Evolutionary conservation across 1,284 basidiomycete species (phyloP).

Genomic region (Mycena citricolor): DNA sequence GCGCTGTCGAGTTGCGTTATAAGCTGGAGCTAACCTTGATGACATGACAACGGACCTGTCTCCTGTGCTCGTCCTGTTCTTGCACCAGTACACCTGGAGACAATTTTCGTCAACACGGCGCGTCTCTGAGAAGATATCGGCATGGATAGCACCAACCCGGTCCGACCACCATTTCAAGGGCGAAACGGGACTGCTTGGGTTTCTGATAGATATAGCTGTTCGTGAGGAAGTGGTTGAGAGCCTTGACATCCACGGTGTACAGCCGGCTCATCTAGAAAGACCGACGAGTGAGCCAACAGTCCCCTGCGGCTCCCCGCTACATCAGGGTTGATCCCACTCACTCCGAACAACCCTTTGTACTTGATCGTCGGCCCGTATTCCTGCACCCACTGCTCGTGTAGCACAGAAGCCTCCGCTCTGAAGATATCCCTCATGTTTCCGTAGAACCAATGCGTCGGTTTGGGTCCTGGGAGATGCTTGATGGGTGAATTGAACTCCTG

Average conservation of each 20-base stretch:
- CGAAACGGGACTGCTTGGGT: constrained; percentile 35
- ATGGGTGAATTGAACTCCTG: constrained; percentile 41
- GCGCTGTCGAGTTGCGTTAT: constrained; percentile 24
- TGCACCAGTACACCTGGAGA: constrained; percentile 41
- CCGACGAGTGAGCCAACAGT: not conserved
- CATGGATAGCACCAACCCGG: constrained; percentile 43
- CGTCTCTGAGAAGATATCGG: not conserved
- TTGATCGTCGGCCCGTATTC: constrained; percentile 54
- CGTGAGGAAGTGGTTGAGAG: constrained; percentile 49
- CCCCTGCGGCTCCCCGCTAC: not conserved
- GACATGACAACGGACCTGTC: constrained; percentile 7
- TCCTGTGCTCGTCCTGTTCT: constrained; percentile 35
- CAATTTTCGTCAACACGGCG: not conserved
- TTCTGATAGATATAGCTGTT: constrained; percentile 49
- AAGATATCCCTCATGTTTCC: constrained; percentile 52
- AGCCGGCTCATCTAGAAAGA: constrained; percentile 38
- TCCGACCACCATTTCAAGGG: constrained; percentile 44
- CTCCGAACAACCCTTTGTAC: constrained; percentile 47
- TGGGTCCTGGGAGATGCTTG: constrained; percentile 50
- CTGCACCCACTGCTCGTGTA: constrained; percentile 54
- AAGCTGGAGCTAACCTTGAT: not conserved
- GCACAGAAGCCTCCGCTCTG: constrained; percentile 37
- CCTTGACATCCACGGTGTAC: constrained; percentile 48
- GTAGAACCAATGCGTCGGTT: constrained; percentile 47
- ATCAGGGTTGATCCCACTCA: constrained; percentile 30